These are phyloP conservation scores for Mycosphaerella sp. DNA, from an alignment of 2,329 filamentous ascomycete species.

Conservation along the genomic window DNA sequence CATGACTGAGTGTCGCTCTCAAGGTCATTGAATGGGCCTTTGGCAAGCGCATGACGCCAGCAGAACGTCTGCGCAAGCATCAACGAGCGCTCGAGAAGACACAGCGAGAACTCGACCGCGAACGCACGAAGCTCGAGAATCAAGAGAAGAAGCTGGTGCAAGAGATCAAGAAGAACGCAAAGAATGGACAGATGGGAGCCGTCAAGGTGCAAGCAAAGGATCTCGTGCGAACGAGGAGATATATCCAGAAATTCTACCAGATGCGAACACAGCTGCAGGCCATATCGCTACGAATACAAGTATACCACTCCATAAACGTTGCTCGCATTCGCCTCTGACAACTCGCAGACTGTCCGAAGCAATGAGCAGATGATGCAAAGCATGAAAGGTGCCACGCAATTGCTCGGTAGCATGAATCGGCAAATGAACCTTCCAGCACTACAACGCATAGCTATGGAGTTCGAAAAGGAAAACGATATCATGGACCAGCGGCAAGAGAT, in stretches of 20 bases:
- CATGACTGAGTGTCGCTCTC: not conserved
- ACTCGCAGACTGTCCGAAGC: slow-evolving; percentile 75
- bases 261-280: slow-evolving; percentile 98
- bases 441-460: slow-evolving; percentile 97
- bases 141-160: slow-evolving; percentile 95
- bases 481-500: slow-evolving; percentile 99
- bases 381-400: slow-evolving; percentile 94
- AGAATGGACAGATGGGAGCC: slow-evolving; percentile 97
- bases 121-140: slow-evolving; percentile 91
- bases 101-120: slow-evolving; percentile 90
- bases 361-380: slow-evolving; percentile 99
- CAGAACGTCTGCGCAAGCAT: slow-evolving; percentile 84
- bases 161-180: slow-evolving; percentile 97
- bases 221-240: slow-evolving; percentile 86
- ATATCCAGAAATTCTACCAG: slow-evolving; percentile 96
- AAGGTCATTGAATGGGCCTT: slow-evolving; percentile 99
- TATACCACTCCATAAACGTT: slow-evolving; percentile 35
- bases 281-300: slow-evolving; percentile 90
- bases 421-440: slow-evolving; percentile 95
- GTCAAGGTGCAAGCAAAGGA: slow-evolving; percentile 99
- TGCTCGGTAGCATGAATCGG: slow-evolving; percentile 93
- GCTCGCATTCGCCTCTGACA: not conserved
- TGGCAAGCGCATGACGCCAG: slow-evolving; percentile 97
- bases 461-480: slow-evolving; percentile 96
- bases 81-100: slow-evolving; percentile 96